Base-by-base conservation (phyloP, 768 basidiomycete genomes). In the Suillus occidentalis region DNA sequence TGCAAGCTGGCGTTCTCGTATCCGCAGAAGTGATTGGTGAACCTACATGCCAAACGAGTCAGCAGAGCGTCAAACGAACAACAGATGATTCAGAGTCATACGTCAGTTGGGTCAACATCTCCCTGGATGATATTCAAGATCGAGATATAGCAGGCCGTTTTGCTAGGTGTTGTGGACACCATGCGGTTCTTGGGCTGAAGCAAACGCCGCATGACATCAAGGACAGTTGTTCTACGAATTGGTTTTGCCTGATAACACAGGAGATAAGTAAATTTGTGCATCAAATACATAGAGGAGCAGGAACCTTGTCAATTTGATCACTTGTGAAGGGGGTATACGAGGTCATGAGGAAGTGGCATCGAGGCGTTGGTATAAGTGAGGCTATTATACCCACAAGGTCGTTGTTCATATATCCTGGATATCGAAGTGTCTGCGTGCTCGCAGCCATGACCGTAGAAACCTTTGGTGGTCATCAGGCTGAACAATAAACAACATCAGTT, bases 351-450 rank as follows among this genome's bases (percentile, higher is more conserved):
- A 98, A 98, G 77, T 99, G 97, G 74, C 96, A 98, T 59, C 96
- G 85, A 34, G 97, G 97, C 4, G 97, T 98, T 2, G 97, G 97
- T 68, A 99, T 98, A 61, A 99, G 85, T 18, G 94, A 95, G 7
- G 97, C 95, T 63, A 99, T 91, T 67, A 99, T 96, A 34, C 96
- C 94, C 68, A 98, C 96, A 43, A 99, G 87, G 73, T 99, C 97
- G 71, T 98, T 99, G 82, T 99, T 98, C 96, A 98, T 99, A 78
- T 98, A 98, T 59, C 95, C 94, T 0, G 97, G 97, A 79, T 97
- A 99, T 71, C 97, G 87, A 31, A 99, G 85, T 16, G 97, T 99
- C 72, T 96, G 94, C 0, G 97, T 99, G 67, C 94, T 96, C 13
- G 96, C 97, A 12, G 97, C 92, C 87, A 99, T 98, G 49, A 99